Evolutionary conservation across 2,329 filamentous ascomycete species (phyloP).

Genomic region (Fusarium coicis): DNA sequence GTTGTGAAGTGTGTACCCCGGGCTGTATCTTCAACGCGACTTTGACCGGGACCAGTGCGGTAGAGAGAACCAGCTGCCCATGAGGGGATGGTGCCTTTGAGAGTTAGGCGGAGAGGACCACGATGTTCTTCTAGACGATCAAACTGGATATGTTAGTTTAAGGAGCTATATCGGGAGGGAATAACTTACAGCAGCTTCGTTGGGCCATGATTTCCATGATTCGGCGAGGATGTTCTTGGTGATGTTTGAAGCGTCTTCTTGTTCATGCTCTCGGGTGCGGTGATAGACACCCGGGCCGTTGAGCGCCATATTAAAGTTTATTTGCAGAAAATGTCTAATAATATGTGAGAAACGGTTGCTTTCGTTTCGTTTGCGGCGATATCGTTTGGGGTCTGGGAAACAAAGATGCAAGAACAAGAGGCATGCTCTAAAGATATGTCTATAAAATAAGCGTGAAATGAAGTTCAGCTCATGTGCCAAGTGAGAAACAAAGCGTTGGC

Average conservation of each 20-base stretch:
- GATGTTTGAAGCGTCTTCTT: conserved; percentile 39
- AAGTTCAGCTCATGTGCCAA: background rate
- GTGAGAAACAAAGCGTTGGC: background rate
- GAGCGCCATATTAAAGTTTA: conserved; percentile 38
- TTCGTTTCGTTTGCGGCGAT: background rate
- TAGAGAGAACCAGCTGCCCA: conserved; percentile 79
- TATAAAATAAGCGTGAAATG: background rate
- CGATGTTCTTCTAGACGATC: conserved; percentile 73
- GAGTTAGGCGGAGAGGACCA: conserved; percentile 69
- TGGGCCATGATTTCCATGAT: conserved; percentile 59
- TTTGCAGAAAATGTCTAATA: background rate
- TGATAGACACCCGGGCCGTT: conserved; percentile 42
- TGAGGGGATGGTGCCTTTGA: conserved; percentile 74
- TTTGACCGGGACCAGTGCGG: conserved; percentile 77
- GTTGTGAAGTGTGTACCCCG: conserved; percentile 69
- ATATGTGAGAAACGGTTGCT: background rate
- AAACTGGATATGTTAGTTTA: conserved; percentile 60
- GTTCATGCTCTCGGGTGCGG: conserved; percentile 45
- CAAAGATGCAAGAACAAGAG: background rate
- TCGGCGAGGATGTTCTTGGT: conserved; percentile 44
- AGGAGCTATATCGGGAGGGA: accelerated
- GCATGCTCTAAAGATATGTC: background rate
- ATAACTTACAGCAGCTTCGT: conserved; percentile 56
- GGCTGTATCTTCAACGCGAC: conserved; percentile 67
- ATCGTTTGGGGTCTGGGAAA: background rate